A percentile compares a stretch with the other conserved stretches of the same genome.
phyloP scores from a whole-genome alignment of 805 yeast genomes.

The Torulaspora maleeae region DNA sequence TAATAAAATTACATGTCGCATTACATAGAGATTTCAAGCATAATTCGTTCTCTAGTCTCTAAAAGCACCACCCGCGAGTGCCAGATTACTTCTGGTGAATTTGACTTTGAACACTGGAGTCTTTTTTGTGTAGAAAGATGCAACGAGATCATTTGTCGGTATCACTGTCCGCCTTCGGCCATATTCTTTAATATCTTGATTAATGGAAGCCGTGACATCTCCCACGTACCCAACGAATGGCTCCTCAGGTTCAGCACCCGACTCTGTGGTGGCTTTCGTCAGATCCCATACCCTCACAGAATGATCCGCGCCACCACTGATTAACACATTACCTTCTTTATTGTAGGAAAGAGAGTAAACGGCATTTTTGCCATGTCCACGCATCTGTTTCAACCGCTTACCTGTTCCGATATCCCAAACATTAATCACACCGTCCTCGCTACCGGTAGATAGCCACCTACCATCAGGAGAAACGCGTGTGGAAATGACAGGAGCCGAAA shows the following conservation, averaged over 20 bases:
- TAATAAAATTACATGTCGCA: conserved; percentile 9
- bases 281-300: conserved; percentile 96
- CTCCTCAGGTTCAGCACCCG: conserved; percentile 73
- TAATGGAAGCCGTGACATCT: conserved; percentile 32
- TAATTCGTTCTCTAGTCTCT: conserved; percentile 34
- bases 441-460: conserved; percentile 91
- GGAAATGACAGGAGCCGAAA: conserved; percentile 80
- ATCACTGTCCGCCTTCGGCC: conserved; percentile 62
- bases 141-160: conserved; percentile 87
- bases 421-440: conserved; percentile 83
- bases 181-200: conserved; percentile 42
- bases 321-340: conserved; percentile 81
- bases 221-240: conserved; percentile 41
- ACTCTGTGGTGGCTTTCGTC: conserved; percentile 75
- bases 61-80: conserved; percentile 90
- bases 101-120: conserved; percentile 92
- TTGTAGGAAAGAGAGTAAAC: conserved; percentile 82
- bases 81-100: conserved; percentile 84
- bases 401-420: conserved; percentile 96
- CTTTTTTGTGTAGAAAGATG: conserved; percentile 87
- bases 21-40: neutral
- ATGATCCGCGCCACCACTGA: conserved; percentile 89
- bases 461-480: conserved; percentile 95
- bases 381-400: conserved; percentile 79
- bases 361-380: conserved; percentile 87